Percentiles rank a stretch among this genome's conserved stretches.
phyloP scores from a whole-genome alignment of 768 basidiomycete species.

The Mycena filopes region DNA sequence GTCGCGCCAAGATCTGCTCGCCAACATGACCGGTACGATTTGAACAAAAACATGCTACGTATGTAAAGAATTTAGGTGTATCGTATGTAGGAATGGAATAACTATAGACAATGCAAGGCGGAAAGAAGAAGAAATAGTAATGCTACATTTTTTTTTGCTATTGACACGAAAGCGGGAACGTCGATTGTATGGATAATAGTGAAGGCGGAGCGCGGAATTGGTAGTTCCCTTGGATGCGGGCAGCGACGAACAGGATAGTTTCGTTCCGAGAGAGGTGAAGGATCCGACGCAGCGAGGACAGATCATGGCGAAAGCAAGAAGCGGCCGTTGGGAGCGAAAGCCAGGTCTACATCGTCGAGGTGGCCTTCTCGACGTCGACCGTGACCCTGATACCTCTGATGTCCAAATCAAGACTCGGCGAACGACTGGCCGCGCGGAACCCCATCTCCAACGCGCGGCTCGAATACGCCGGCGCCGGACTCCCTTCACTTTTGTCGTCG shows the following conservation, averaged over 20 bases:
- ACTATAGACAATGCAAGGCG: conserved; percentile 31
- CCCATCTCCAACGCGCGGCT: conserved; percentile 60
- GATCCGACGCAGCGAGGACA: conserved; percentile 17
- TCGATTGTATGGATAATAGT: conserved; percentile 23
- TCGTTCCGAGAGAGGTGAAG: conserved; percentile 17
- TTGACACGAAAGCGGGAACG: conserved; percentile 21
- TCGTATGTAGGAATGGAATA: conserved; percentile 26
- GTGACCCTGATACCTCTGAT: conserved; percentile 57
- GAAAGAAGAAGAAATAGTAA: conserved; percentile 30
- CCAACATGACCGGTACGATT: conserved; percentile 14
- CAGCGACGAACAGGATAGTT: conserved; percentile 21
- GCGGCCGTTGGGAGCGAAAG: conserved; percentile 6
- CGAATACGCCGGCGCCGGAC: conserved; percentile 64
- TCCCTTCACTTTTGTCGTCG: conserved; percentile 53
- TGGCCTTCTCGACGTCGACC: conserved; percentile 71
- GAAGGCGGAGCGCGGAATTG: conserved; percentile 2
- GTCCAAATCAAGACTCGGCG: conserved; percentile 44
- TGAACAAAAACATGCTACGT: conserved; percentile 22
- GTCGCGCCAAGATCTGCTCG: not conserved
- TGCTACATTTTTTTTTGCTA: conserved; percentile 30
- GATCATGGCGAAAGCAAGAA: conserved; percentile 27
- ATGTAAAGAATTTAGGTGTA: conserved; percentile 22
- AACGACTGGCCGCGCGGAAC: conserved; percentile 43
- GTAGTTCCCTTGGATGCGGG: conserved; percentile 16
- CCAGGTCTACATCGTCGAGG: conserved; percentile 54